Evolutionary conservation across 371 early-diverging fungal species (phyloP).

Genomic region (Lichtheimia ramosa): DNA sequence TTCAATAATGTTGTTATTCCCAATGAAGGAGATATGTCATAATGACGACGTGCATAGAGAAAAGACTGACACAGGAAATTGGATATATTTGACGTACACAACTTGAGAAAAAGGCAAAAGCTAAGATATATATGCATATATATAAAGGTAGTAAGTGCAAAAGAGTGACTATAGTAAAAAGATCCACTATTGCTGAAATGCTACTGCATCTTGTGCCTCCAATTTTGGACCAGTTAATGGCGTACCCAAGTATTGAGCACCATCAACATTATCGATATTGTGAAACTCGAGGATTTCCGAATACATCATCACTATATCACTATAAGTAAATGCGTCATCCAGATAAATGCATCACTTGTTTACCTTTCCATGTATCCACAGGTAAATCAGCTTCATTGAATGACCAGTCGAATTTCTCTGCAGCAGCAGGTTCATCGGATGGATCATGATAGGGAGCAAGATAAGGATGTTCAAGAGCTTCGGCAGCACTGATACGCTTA

Average conservation of each 20-base stretch:
- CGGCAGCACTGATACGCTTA: constrained; percentile 84
- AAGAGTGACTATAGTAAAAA: not conserved
- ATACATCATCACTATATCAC: constrained; percentile 72
- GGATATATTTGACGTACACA: no score
- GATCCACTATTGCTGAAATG: constrained; percentile 20
- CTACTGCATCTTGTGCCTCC: constrained; percentile 33
- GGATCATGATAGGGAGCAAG: constrained; percentile 93
- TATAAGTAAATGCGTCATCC: no score
- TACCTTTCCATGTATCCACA: constrained; percentile 85
- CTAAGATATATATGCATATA: no score
- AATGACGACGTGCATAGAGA: no score
- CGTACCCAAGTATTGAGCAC: constrained; percentile 45
- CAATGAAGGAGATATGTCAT: no score
- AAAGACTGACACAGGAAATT: no score
- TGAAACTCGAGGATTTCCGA: constrained; percentile 71
- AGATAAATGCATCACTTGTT: no score
- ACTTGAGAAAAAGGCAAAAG: no score
- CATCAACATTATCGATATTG: constrained; percentile 50
- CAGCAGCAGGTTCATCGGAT: constrained; percentile 86
- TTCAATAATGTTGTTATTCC: no score
- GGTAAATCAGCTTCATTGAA: constrained; percentile 90
- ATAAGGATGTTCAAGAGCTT: constrained; percentile 84
- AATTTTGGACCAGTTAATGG: constrained; percentile 38
- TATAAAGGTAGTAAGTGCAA: no score
- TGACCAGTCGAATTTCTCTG: constrained; percentile 90